Base-by-base conservation (phyloP, 306 rosid genomes). In the Cucumis cinereus region DNA sequence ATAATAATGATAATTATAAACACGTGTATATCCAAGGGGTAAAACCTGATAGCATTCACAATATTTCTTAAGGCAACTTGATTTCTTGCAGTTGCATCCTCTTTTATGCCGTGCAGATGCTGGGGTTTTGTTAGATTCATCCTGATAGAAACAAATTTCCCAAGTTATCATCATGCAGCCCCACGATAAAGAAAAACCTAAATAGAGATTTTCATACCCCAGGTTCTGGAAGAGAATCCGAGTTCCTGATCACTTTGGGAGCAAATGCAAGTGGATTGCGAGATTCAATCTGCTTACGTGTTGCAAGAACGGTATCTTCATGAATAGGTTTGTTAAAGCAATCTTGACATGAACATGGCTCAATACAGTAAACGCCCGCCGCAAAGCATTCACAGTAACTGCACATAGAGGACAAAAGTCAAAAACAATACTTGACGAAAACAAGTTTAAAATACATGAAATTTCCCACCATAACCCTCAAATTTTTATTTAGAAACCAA, bases 201-300 rank as follows among this genome's bases (percentile, higher is more conserved):
- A 77, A 66, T 2, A 23, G 81, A 28, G 43, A 49, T 74, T 77
- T 74, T 64, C 96, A 56, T 10, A 93, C 98, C 97, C 87, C 90
- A 77, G 63, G 70, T 77, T 93, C 91, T 78, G 96, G 85, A 22
- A 69, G 81, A 60, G 87, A 67, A 71, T 90, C 93, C 56, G 92
- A 79, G 83, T 64, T 85, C 79, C 91, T 74, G 13, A 90, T 87
- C 81, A 89, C 95, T 90, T 91, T 91, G 11, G 98, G 98, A 85
- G 98, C 92, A 89, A 95, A 95, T 53, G 99, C 99, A 80, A 88
- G 96, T 8, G 98, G 98, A 76, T 93, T 89, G 71, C 96, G 93
- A 78, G 96, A 91, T 83, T 89, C 90, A 4, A 90, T 91, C 85
- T 90, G 93, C 85, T 87, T 87, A 76, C 96, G 97, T 79, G 94